Conservation (phyloP, 805 yeast genomes). For the Spathaspora hagerdaliae region DNA sequence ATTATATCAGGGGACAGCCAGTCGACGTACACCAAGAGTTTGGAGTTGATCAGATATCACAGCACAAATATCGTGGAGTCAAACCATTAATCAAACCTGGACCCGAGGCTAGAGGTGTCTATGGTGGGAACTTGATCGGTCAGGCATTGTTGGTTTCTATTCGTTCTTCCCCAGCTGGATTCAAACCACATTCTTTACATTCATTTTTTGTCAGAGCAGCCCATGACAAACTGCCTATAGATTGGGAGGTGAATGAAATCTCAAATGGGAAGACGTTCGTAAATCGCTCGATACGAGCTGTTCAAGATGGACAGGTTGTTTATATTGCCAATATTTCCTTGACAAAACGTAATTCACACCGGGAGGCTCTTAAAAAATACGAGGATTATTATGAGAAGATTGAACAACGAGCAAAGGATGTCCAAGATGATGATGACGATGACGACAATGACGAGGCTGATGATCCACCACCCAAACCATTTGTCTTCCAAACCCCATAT, state of each 20-base stretch:
- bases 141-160: constrained; percentile 34
- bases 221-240: constrained; percentile 11
- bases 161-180: constrained; percentile 22
- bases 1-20: constrained; percentile 3
- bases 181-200: constrained; percentile 33
- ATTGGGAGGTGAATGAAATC: constrained; percentile 30
- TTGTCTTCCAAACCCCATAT: constrained; percentile 30
- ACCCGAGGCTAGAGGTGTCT: constrained; percentile 22
- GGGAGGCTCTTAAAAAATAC: constrained; percentile 16
- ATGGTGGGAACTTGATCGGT: constrained; percentile 33
- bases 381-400: constrained; percentile 14
- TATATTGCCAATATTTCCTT: constrained; percentile 30
- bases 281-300: constrained; percentile 26
- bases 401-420: constrained; percentile 21
- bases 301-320: constrained; percentile 21
- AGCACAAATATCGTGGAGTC: constrained; percentile 13
- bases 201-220: constrained; percentile 25
- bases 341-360: constrained; percentile 27
- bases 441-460: constrained; percentile 22
- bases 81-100: constrained; percentile 21
- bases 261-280: constrained; percentile 35
- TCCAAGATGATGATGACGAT: constrained; percentile 20
- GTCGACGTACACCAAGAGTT: constrained; percentile 11
- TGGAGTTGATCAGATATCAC: constrained; percentile 16
- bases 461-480: constrained; percentile 23